These are phyloP conservation scores for Diaporthe capsici DNA, from an alignment of 2,329 filamentous ascomycete genomes.

Conservation along the genomic window DNA sequence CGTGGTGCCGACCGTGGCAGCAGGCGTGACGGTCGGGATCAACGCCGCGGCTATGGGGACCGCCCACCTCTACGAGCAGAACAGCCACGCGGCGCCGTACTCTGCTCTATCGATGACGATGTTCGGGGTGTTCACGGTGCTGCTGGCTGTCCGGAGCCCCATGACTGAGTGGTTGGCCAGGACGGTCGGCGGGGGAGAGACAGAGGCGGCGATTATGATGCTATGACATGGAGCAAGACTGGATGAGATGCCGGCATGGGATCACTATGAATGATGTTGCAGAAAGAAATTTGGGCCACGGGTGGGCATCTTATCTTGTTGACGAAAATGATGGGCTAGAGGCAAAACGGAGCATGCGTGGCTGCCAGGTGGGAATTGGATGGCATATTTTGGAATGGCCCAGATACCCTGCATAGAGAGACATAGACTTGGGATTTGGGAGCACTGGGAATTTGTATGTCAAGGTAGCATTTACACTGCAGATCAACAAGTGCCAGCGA, in stretches of 20 bases:
- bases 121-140: conserved; percentile 69
- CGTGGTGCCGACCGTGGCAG: conserved; percentile 59
- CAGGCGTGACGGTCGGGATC: conserved; percentile 68
- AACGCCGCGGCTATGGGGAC: conserved; percentile 74
- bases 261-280: background rate
- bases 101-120: conserved; percentile 70
- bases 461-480: conserved; percentile 2
- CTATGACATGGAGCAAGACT: background rate
- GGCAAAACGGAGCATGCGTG: background rate
- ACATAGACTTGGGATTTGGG: conserved; percentile 9
- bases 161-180: conserved; percentile 56
- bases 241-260: too few species aligned
- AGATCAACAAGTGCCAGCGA: background rate
- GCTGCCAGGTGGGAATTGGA: background rate
- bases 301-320: background rate
- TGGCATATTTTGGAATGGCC: background rate
- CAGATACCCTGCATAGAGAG: conserved; percentile 36
- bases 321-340: background rate
- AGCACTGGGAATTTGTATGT: conserved; percentile 1
- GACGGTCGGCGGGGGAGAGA: conserved; percentile 46
- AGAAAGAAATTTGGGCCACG: background rate
- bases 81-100: conserved; percentile 67
- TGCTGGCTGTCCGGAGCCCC: conserved; percentile 64
- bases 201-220: conserved; percentile 38
- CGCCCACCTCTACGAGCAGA: conserved; percentile 68